A percentile compares a stretch with the other conserved stretches of the same genome.
Conservation (phyloP, 2,329 filamentous ascomycete genomes). For the Trichoderma breve region DNA sequence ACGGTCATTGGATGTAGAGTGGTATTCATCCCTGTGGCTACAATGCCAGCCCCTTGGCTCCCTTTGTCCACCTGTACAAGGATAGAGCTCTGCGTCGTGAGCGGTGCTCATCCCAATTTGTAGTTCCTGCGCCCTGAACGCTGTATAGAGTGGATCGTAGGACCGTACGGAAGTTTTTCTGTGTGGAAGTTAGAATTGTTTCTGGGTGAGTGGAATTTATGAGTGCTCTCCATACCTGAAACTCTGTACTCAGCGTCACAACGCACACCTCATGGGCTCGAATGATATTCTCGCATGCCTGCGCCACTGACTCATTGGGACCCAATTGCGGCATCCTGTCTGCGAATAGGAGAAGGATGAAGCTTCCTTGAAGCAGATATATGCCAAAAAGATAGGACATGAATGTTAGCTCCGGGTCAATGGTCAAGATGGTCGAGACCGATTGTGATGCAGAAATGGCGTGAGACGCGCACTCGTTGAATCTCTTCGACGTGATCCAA, state of each 20-base stretch:
- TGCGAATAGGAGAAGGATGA: slow-evolving; percentile 48
- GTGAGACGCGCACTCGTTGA: slow-evolving; percentile 46
- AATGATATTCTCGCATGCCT: slow-evolving; percentile 50
- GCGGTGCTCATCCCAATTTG: slow-evolving; percentile 43
- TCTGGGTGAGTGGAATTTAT: background rate
- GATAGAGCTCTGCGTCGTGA: slow-evolving; percentile 50
- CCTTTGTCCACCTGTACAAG: slow-evolving; percentile 51
- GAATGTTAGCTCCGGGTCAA: slow-evolving; percentile 50
- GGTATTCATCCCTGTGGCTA: slow-evolving; percentile 21
- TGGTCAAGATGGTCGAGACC: slow-evolving; percentile 44
- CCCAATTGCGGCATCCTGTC: slow-evolving; percentile 49
- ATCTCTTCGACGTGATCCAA: slow-evolving; percentile 47
- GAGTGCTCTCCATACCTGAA: slow-evolving; percentile 39
- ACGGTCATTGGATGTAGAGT: background rate
- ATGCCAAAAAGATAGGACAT: slow-evolving; percentile 54
- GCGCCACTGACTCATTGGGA: slow-evolving; percentile 44
- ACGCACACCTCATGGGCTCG: slow-evolving; percentile 51
- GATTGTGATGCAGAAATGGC: slow-evolving; percentile 47
- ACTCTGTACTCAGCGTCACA: slow-evolving; percentile 49
- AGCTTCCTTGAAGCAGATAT: slow-evolving; percentile 51
- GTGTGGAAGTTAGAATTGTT: background rate
- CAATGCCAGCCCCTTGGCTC: slow-evolving; percentile 35
- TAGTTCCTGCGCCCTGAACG: slow-evolving; percentile 41
- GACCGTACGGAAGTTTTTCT: slow-evolving; percentile 56
- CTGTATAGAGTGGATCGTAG: slow-evolving; percentile 49